Evolutionary conservation across 164 flowering plant genomes (phyloP), one percentile per base, ranked within the genome.

Genomic region (Vitis cinerea): DNA sequence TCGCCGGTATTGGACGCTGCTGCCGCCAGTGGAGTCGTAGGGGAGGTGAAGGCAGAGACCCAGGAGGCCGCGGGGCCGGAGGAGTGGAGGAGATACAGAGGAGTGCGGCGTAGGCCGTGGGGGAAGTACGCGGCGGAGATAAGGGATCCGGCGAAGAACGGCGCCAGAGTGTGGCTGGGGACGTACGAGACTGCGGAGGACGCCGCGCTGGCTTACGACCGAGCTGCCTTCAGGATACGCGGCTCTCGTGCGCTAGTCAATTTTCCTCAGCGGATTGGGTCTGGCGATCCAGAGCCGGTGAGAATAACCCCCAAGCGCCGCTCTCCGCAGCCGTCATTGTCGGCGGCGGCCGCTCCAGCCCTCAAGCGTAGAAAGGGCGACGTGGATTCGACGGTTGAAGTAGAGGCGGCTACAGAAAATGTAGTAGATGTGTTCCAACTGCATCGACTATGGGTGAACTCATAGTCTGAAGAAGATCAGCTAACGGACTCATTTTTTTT

Each of bases 71-170:
- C 4, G 44, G 13, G 5, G 4, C 49, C 31, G 11, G 48, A n/a
- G 49, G 31, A 31, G 44, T 31, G 30, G 14, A 19, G 17, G 67
- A 12, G 9, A 10, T 71, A 57, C 30, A 56, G 66, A 55, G 71
- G 75, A n/a, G 75, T 72, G 53, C 53, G 75, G 61, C 23, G 71
- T 19, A 16, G 71, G 65, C 71, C 75, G 48, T 72, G 71, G 75
- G 75, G 49, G 71, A 72, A 52, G 66, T 69, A n/a, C 53, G 77
- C 77, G 48, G 77, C 72, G 52, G 77, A 74, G 68, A 74, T 74
- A 4, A 69, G 77, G 54, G 72, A 74, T n/a, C 72, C 77, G 17
- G 29, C 11, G 64, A 74, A 74, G 65, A 68, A 68, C 10, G 69
- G 77, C 9, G 52, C 53, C 3, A 74, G 72, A 16, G 30, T 56